Conservation (phyloP, 2,329 filamentous ascomycete genomes). For the Fusarium paranaense region DNA sequence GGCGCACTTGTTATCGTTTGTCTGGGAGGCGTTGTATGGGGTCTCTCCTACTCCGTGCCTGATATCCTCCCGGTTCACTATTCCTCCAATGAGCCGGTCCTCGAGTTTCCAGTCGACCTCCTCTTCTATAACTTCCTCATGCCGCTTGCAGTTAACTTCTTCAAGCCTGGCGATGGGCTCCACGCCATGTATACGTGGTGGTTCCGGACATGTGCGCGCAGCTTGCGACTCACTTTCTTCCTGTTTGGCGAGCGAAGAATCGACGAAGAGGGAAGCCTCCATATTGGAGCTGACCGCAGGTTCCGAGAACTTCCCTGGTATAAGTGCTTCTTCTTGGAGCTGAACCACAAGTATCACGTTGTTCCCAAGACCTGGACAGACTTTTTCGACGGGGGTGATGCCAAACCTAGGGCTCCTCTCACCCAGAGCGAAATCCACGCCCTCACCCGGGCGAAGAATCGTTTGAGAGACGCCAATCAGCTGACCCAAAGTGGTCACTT, state of each 20-base stretch:
- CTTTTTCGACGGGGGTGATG: conserved; percentile 62
- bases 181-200: conserved; percentile 94
- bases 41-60: conserved; percentile 75
- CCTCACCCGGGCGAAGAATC: conserved; percentile 55
- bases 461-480: conserved; percentile 61
- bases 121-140: conserved; percentile 98
- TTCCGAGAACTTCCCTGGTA: conserved; percentile 52
- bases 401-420: conserved; percentile 55
- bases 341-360: conserved; percentile 56
- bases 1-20: conserved; percentile 93
- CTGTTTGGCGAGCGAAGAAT: conserved; percentile 85
- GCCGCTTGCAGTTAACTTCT: conserved; percentile 84
- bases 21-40: conserved; percentile 95
- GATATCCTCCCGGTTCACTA: conserved; percentile 91
- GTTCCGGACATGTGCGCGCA: conserved; percentile 87
- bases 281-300: conserved; percentile 54
- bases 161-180: conserved; percentile 86
- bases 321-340: conserved; percentile 59
- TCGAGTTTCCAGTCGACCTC: conserved; percentile 94
- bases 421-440: conserved; percentile 50
- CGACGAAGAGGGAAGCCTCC: conserved; percentile 83
- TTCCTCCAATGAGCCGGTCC: conserved; percentile 89
- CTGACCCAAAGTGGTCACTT: conserved; percentile 81
- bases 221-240: conserved; percentile 88
- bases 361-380: conserved; percentile 69